Base-by-base conservation (phyloP, 116 monocot species). In the Posidonia oceanica region DNA sequence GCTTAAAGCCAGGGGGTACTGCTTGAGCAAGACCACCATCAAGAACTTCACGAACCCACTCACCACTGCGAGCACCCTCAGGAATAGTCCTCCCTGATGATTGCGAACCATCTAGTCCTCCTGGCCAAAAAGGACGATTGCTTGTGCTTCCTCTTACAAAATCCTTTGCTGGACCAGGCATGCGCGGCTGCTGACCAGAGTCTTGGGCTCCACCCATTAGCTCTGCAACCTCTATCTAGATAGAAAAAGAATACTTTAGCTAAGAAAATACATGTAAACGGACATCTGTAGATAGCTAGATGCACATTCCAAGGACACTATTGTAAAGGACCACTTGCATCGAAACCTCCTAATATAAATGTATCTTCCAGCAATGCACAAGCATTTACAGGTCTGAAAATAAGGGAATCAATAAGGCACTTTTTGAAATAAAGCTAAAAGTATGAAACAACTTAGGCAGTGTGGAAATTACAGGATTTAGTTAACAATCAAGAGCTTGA, bases 91-190 rank as follows among this genome's bases (percentile, higher is more conserved):
- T 84, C 41, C 72, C 81, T n/a, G 61, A 41, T 2, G 80, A 69
- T 42, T 75, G 81, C 5, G 90, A 82, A 42, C 69, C 80, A 69
- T 77, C 80, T 41, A 87, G 76, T 52, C 97, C 97, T 4, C 97
- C 97, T 0, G 97, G 89, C 6, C 69, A 83, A 63, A 97, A 97
- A 52, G 97, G 97, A 20, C 82, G 86, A 58, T 69, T 89, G 61
- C 84, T 89, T 22, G 83, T 70, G 71, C 82, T 87, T 10, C 97
- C 97, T 67, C 87, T 83, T 23, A 97, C 92, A 76, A 92, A 92
- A 67, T 97, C 92, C 75, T 85, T 97, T 60, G 86, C 87, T 16
- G 80, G 83, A 44, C 91, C 89, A 64, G 92, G 87, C 84, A 87
- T 76, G n/a, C 78, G 85, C 54, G 75, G 53, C 68, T 83, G 67